These are phyloP conservation scores for Starmerella davenportii DNA, from an alignment of 805 yeast genomes.

Conservation along the genomic window DNA sequence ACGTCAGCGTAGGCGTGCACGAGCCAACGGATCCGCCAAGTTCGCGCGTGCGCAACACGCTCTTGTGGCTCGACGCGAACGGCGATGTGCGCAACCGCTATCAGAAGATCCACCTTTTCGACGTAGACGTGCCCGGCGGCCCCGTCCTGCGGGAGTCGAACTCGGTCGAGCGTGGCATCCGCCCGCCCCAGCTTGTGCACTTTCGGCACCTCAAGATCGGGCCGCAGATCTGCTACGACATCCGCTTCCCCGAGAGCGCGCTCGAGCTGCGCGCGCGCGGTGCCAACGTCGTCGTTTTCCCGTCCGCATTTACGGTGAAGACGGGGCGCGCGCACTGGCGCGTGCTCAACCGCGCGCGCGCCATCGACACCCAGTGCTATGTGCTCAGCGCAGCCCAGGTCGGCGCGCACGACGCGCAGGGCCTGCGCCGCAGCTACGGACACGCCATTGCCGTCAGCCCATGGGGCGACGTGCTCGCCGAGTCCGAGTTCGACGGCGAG, in stretches of 20 bases:
- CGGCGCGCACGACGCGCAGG: conserved; percentile 48
- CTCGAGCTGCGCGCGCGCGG: conserved; percentile 45
- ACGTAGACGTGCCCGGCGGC: conserved; percentile 64
- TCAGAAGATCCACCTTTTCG: conserved; percentile 78
- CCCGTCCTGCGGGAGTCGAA: conserved; percentile 62
- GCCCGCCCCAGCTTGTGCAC: conserved; percentile 41
- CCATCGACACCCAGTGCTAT: conserved; percentile 72
- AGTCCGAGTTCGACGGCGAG: conserved; percentile 61
- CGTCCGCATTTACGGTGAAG: conserved; percentile 81
- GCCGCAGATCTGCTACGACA: conserved; percentile 70
- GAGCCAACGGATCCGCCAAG: conserved; percentile 38
- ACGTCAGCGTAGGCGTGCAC: conserved; percentile 76
- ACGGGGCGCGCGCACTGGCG: conserved; percentile 92
- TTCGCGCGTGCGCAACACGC: conserved; percentile 46
- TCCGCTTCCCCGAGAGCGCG: conserved; percentile 64
- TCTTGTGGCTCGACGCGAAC: conserved; percentile 45
- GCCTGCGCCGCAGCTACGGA: conserved; percentile 71
- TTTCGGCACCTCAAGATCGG: conserved; percentile 69
- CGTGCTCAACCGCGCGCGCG: conserved; percentile 59
- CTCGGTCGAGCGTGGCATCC: conserved; percentile 70
- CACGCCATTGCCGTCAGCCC: conserved; percentile 80
- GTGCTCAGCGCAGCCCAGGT: conserved; percentile 81
- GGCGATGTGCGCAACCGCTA: conserved; percentile 57
- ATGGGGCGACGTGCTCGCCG: conserved; percentile 66
- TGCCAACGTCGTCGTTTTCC: conserved; percentile 62